Evolutionary conservation across 2,329 filamentous ascomycete species (phyloP), one percentile per base, ranked within the genome.

Genomic region (Penicillium oxalicum): DNA sequence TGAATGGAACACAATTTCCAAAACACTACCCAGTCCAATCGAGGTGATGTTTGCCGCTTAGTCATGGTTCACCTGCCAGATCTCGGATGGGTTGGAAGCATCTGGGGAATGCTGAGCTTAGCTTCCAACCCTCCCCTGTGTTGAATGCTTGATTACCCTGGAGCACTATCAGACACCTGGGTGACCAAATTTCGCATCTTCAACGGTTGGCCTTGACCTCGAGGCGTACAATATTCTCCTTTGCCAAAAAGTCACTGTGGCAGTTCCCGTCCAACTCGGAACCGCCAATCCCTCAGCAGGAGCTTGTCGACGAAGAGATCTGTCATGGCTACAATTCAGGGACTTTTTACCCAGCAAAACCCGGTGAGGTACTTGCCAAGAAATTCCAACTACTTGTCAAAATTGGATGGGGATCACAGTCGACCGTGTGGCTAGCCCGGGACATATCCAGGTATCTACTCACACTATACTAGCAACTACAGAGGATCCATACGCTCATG

Each of bases 381-480:
- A 52, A 59, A 4, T 76, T 65, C 45, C 65, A 75, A 55, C 46
- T 63, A 0, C 45, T 74, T 0, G 59, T 65, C 0, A 75, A 75
- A 48, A 55, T 75, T 6, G 72, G 72, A 8, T 75, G 57, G 55
- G 72, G 73, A 24, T 56, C 58, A 12, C 66, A 60, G 5, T 75
- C 70, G 4, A 76, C 71, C 0, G 69, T 73, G 13, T 75, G 72
- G 71, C 61, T 76, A 11, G 70, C 70, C 4, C 63, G 61, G 29
- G 66, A 74, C 52, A 48, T 72, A 7, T 53, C 57, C 35, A 40
- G 48, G 55, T 56, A 56, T 25, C 11, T 18, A 29, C 29, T 26
- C 12, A 1, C n/a, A 24, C 2, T 24, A 13, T 37, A 3, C 18
- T 18, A 18, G 55, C 56, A 56, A 9, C 11, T 18, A 29, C 29